Evolutionary conservation across 2,329 filamentous ascomycete species (phyloP).

Genomic region (Fusarium euwallaceae): DNA sequence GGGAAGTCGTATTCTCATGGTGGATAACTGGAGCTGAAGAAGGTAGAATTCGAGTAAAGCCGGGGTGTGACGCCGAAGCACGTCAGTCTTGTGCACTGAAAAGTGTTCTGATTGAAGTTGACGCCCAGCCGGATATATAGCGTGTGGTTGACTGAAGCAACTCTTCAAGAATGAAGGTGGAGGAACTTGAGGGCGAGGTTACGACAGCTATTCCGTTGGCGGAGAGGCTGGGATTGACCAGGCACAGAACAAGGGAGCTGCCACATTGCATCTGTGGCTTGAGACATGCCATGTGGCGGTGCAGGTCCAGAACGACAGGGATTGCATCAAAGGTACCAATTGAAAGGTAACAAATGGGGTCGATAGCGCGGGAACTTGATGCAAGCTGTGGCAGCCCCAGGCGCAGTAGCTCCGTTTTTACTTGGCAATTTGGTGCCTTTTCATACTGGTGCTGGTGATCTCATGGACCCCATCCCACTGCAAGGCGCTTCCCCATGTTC

Average conservation of each 20-base stretch:
- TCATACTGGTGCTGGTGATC: slow-evolving; percentile 27
- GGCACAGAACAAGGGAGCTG: slow-evolving; percentile 26
- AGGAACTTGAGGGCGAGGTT: slow-evolving; percentile 1
- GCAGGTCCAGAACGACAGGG: slow-evolving; percentile 25
- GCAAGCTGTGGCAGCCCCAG: slow-evolving; percentile 16
- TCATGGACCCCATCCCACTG: slow-evolving; percentile 33
- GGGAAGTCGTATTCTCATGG: slow-evolving; percentile 87
- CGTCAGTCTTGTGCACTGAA: neutral
- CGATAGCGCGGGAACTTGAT: slow-evolving; percentile 30
- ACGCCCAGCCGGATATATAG: neutral
- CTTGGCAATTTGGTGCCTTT: slow-evolving; percentile 16
- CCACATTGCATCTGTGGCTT: slow-evolving; percentile 29
- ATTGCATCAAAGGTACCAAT: slow-evolving; percentile 7
- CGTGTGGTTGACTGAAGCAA: neutral
- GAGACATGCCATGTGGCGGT: slow-evolving; percentile 29
- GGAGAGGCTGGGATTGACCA: slow-evolving; percentile 26
- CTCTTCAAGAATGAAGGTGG: neutral
- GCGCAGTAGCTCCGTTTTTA: slow-evolving; percentile 21
- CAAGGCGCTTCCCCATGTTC: slow-evolving; percentile 27
- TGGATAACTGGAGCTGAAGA: slow-evolving; percentile 16
- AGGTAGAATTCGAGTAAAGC: neutral
- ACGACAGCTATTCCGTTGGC: slow-evolving; percentile 15
- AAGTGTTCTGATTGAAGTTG: neutral
- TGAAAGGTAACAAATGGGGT: slow-evolving; percentile 18
- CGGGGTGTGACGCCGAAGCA: neutral